Percentiles rank a stretch among this genome's conserved stretches.
Evolutionary conservation across 1,139 yeast species (phyloP).

Genomic region (Arxiozyma slooffiae): DNA sequence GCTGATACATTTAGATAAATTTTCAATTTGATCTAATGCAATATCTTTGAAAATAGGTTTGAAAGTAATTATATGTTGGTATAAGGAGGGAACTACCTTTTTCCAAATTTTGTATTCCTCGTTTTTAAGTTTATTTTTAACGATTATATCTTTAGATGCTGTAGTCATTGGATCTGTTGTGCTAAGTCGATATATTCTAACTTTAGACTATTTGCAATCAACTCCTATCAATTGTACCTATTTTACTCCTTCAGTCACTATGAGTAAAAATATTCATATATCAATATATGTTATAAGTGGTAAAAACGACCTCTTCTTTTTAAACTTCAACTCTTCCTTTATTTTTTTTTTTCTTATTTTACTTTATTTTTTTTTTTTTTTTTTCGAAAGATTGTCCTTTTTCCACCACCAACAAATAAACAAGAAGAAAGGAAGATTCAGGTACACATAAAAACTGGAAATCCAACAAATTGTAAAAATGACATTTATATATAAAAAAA

Average conservation of each 20-base stretch:
- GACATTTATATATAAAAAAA: too few relatives aligned
- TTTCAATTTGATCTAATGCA: not conserved
- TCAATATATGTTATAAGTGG: too few relatives aligned
- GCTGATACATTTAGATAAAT: conserved; percentile 10
- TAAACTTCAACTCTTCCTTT: not conserved
- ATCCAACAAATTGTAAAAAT: not conserved
- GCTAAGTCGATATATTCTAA: not conserved
- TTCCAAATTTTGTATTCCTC: conserved; percentile 90
- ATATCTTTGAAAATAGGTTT: conserved; percentile 36
- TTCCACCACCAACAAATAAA: not conserved
- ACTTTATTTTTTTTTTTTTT: too few relatives aligned
- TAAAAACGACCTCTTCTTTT: too few relatives aligned
- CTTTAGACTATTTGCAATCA: not conserved
- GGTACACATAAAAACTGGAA: not conserved
- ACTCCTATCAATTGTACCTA: too few relatives aligned
- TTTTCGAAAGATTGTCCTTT: too few relatives aligned
- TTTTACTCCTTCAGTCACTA: not conserved
- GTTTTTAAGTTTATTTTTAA: conserved; percentile 35
- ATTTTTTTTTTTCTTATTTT: too few relatives aligned
- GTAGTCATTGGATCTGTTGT: not conserved
- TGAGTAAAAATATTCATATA: too few relatives aligned
- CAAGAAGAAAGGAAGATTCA: not conserved
- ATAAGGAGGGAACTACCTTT: conserved; percentile 82
- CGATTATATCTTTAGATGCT: not conserved
- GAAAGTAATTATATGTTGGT: conserved; percentile 51